phyloP scores from a whole-genome alignment of 2,329 filamentous ascomycete species.

The Fusarium mangiferae region DNA sequence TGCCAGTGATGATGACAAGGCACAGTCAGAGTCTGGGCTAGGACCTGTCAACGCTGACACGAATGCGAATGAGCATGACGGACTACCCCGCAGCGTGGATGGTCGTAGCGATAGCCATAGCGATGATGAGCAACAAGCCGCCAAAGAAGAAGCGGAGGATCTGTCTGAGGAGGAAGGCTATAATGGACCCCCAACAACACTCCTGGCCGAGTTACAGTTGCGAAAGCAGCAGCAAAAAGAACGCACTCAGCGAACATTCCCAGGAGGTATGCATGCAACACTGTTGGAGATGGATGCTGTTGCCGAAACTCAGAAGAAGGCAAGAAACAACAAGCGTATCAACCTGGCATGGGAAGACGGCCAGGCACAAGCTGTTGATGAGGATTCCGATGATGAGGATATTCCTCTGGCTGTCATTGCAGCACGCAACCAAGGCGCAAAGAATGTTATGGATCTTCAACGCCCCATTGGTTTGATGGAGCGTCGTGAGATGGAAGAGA shows the following conservation, averaged over 20 bases:
- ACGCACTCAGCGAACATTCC: slow-evolving; percentile 73
- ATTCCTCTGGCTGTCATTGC: slow-evolving; percentile 87
- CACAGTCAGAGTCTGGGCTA: slow-evolving; percentile 35
- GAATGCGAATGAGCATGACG: slow-evolving; percentile 32
- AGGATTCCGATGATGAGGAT: slow-evolving; percentile 77
- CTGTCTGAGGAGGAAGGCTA: slow-evolving; percentile 62
- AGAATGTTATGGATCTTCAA: slow-evolving; percentile 65
- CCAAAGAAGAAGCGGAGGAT: slow-evolving; percentile 57
- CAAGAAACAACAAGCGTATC: slow-evolving; percentile 78
- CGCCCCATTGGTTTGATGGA: slow-evolving; percentile 81
- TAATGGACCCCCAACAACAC: slow-evolving; percentile 83
- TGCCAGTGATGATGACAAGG: slow-evolving; percentile 43
- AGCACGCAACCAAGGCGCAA: slow-evolving; percentile 64
- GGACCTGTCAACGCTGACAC: slow-evolving; percentile 45
- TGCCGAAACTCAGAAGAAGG: slow-evolving; percentile 82
- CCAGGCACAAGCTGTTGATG: slow-evolving; percentile 55
- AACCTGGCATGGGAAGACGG: slow-evolving; percentile 91
- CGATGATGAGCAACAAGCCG: slow-evolving; percentile 50
- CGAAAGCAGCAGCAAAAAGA: slow-evolving; percentile 89
- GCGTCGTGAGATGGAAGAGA: slow-evolving; percentile 87
- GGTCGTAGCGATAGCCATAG: slow-evolving; percentile 41
- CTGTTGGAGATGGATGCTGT: slow-evolving; percentile 91
- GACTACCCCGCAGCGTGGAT: slow-evolving; percentile 43
- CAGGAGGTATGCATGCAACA: slow-evolving; percentile 89
- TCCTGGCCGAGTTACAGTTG: slow-evolving; percentile 90